Percentiles rank a stretch among this genome's conserved stretches.
These are phyloP conservation scores for Solanum chmielewskii DNA, from an alignment of 257 asterid genomes.

Conservation along the genomic window DNA sequence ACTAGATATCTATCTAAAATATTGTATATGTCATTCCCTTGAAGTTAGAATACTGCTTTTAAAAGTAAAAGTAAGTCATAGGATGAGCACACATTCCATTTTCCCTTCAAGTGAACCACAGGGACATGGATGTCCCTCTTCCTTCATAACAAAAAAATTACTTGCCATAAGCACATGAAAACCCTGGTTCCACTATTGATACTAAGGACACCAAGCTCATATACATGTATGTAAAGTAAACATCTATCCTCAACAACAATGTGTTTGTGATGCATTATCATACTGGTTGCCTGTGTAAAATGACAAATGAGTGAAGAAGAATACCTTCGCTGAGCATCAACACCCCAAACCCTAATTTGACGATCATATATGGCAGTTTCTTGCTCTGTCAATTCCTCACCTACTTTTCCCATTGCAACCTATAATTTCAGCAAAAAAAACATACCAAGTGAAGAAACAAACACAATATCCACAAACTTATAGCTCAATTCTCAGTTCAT, in stretches of 20 bases:
- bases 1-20: not conserved
- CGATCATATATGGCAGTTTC: constrained; percentile 98
- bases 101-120: not conserved
- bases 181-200: not conserved
- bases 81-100: not conserved
- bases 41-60: not conserved
- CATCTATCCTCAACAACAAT: not conserved
- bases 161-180: not conserved
- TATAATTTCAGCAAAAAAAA: not conserved
- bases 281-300: not conserved
- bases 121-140: not conserved
- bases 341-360: constrained; percentile 99
- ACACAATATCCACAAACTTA: not conserved
- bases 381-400: constrained; percentile 68
- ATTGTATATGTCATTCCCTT: not conserved
- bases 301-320: not conserved
- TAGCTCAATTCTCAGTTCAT: not conserved
- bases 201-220: not conserved
- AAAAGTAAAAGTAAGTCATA: not conserved
- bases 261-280: not conserved
- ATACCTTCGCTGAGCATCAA: constrained; percentile 94
- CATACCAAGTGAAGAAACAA: not conserved
- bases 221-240: not conserved
- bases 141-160: not conserved
- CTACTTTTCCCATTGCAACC: not conserved